Evolutionary conservation across 2,329 filamentous ascomycete species (phyloP), one percentile per base, ranked within the genome.

Genomic region (Beauveria asiatica): DNA sequence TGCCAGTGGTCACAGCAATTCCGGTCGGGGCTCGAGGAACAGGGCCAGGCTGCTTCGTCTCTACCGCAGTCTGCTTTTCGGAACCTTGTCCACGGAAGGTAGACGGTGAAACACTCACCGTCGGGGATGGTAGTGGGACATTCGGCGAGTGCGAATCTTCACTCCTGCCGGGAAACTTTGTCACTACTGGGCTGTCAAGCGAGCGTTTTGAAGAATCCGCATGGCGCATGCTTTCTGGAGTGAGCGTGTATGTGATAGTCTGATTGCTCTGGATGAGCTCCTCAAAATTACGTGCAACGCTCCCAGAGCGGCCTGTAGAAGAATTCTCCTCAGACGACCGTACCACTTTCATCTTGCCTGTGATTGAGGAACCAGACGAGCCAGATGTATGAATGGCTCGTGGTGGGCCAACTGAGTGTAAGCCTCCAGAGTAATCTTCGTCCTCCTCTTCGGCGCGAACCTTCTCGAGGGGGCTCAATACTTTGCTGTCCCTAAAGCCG

Each of bases 241-340:
- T 94, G 30, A 93, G 78, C 1, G 90, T 93, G 70, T 88, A 93
- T 66, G 90, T 89, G 48, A 93, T 86, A 1, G 90, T 93, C 69
- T 92, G 84, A 66, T 91, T 87, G 70, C 89, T 92, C 60, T 89
- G 84, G 63, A 94, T 92, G 55, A 93, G 78, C 66, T 92, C 82
- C 68, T 94, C 90, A 67, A 94, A 87, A 66, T 88, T 85, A 51
- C 82, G 83, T 10, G 83, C 82, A 53, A 87, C 83, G 61, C 86
- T 83, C 50, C 83, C 82, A 7, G 77, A 74, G 6, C 75, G 76
- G 60, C 69, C 78, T 19, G 70, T 69, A 25, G 72, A 72, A 39
- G 68, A 70, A 65, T 77, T 81, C 17, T 87, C 84, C 64, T 87
- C 83, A 0, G 84, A 86, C 4, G 76, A 81, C 44, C 82, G 78